Conservation (phyloP, 2,329 filamentous ascomycete genomes). For the Aspergillus sp. region DNA sequence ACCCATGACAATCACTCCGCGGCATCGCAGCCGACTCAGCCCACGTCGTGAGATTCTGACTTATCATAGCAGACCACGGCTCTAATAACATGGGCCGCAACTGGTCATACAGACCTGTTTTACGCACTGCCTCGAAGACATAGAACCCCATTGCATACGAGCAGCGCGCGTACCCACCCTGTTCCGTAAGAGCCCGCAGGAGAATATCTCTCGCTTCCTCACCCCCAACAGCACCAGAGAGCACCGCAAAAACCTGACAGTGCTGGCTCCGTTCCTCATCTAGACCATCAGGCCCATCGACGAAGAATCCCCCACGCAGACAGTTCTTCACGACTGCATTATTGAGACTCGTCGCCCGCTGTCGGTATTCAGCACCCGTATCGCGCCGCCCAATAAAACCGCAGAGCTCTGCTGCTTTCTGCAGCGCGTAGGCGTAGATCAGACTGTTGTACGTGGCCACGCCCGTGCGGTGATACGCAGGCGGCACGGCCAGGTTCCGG, state of each 20-base stretch:
- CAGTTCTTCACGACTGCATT: not conserved
- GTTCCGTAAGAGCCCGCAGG: not conserved
- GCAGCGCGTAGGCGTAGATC: conserved; percentile 2
- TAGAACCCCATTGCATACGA: conserved; percentile 1
- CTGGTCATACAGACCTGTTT: conserved; percentile 1
- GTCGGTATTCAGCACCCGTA: not conserved
- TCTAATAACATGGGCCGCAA: not conserved
- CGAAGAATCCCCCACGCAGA: not conserved
- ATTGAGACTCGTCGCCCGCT: not conserved
- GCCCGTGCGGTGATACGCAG: not conserved
- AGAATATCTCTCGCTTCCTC: not conserved
- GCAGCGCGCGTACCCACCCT: conserved; percentile 6
- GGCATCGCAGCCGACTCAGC: conserved; percentile 8
- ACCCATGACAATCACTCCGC: conserved; percentile 13
- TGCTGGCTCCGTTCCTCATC: conserved; percentile 8
- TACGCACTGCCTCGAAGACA: conserved; percentile 2
- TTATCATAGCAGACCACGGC: conserved; percentile 9
- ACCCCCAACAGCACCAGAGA: not conserved
- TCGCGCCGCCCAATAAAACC: not conserved
- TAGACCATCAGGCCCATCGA: conserved; percentile 1
- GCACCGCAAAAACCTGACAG: conserved; percentile 7
- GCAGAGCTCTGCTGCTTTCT: conserved; percentile 1
- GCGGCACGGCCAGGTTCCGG: not conserved
- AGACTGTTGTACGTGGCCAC: not conserved
- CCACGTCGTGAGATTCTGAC: conserved; percentile 9